Evolutionary conservation across 371 early-diverging fungal genomes (phyloP), one percentile per base, ranked within the genome.

Genomic region (Saksenaea oblongispora): DNA sequence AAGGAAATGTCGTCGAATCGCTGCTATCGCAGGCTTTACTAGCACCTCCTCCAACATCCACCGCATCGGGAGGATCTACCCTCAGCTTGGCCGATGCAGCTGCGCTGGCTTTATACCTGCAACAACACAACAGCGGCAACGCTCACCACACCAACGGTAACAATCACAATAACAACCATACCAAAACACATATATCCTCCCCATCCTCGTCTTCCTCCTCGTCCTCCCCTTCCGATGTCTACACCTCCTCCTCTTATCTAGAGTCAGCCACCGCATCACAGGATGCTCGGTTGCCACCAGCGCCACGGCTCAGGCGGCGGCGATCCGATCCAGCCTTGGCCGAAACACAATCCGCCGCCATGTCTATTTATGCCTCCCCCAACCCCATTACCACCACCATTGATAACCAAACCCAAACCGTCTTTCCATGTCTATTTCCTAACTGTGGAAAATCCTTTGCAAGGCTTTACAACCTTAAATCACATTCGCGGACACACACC

Each of bases 401-500:
- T 27, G 61, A 71, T 35, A 66, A 74, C 57, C 62, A 71, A 36
- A 64, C 59, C 7, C 68, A 70, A 35, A 73, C 65, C 11, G 72
- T 69, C 3, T 71, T 66, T 56, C 83, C 83, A 15, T 90, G 90
- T 63, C 76, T 79, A 28, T 84, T 83, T 57, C 83, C 84, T 0
- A 76, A 75, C 18, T 90, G 91, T 67, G 82, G 79, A 37, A 88
- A 87, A 61, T 79, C 83, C 11, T 90, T 91, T 79, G 82, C 87
- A 13, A 76, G 90, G 10, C 76, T 85, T 9, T 89, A 90, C 61
- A 90, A 89, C 60, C 79, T 90, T 35, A 90, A 88, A 55, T 89
- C 90, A 26, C 91, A 91, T 58, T 84, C 84, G 13, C 72, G 86
- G 53, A 89, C 91, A 1, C 91, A 91, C 68, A 88, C 91, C 0